Percentiles rank a stretch among this genome's conserved stretches.
phyloP scores from a whole-genome alignment of 2,329 filamentous ascomycete genomes.

The Stagonosporopsis chrysanthemi region DNA sequence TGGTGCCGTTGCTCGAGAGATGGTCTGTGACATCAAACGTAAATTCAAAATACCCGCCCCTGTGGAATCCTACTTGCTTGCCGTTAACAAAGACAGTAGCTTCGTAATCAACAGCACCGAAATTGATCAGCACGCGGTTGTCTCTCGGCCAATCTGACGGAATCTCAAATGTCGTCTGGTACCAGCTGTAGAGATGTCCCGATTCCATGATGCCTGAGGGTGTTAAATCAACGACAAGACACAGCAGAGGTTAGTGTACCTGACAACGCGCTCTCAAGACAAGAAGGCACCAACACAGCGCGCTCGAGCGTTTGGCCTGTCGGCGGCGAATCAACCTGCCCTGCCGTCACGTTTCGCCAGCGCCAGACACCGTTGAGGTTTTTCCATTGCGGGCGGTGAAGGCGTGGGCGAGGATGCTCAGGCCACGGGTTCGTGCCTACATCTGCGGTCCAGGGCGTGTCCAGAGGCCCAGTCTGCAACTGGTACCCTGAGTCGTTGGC shows the following conservation, averaged over 20 bases:
- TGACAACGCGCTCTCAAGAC: conserved; percentile 62
- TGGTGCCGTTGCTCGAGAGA: conserved; percentile 54
- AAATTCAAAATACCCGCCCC: conserved; percentile 70
- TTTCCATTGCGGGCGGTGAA: conserved; percentile 62
- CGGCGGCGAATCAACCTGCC: conserved; percentile 54
- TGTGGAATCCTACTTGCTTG: conserved; percentile 59
- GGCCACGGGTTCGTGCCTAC: conserved; percentile 64
- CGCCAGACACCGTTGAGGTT: conserved; percentile 68
- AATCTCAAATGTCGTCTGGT: conserved; percentile 60
- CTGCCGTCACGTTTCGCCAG: conserved; percentile 54
- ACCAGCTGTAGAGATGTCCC: conserved; percentile 55
- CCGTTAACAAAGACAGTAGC: conserved; percentile 67
- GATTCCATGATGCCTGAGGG: conserved; percentile 51
- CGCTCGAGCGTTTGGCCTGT: conserved; percentile 53
- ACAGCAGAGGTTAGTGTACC: conserved; percentile 47
- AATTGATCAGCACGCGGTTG: conserved; percentile 60
- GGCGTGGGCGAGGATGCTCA: conserved; percentile 65
- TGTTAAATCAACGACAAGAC: not conserved
- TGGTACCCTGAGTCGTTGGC: conserved; percentile 45
- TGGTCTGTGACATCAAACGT: conserved; percentile 64
- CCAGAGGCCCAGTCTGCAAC: conserved; percentile 37
- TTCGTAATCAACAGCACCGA: conserved; percentile 67
- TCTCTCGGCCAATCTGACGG: conserved; percentile 56
- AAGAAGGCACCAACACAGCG: conserved; percentile 61
- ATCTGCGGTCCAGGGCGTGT: conserved; percentile 60